Evolutionary conservation across 495 filamentous ascomycete species (phyloP), one percentile per base, ranked within the genome.

Genomic region (Symbiotaphrina buchneri): DNA sequence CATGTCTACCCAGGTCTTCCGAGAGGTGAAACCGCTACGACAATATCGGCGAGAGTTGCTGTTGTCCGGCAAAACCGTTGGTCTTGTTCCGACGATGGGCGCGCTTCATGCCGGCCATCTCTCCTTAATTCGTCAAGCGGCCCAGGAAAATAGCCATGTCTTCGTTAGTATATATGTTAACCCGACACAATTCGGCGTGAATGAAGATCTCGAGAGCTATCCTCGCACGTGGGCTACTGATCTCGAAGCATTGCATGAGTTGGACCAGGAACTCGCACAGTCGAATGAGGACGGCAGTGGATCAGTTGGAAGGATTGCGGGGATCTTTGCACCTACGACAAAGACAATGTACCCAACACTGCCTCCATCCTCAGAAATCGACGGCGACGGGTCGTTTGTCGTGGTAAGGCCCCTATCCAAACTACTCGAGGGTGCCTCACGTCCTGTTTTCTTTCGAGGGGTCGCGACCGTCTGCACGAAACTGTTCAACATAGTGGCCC

Each of bases 391-490:
- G 3, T 84, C 79, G 5, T 97, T 97, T 41, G 79, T 97, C n/a
- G 84, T 68, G 1, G 76, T 95, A 35, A 85, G 79, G 2, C 90
- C 90, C 0, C 51, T 95, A 2, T 67, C 68, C 5, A 67, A 65
- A 30, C 61, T 79, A 27, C 58, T 95, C 3, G 87, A 97, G 52
- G 87, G 87, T 10, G 61, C 63, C 5, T 76, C 71, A 5, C 56
- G 87, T n/a, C 87, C 87, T 3, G 84, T 90, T 10, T 97, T 97
- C 52, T 95, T 97, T 48, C 58, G 90, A 15, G 87, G 87, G 4
- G 87, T 97, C 16, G 85, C 87, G 17, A 95, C 90, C 7, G 75
- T 97, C 7, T 92, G 82, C 53, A 85, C 82, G 73, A 97, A 97
- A 59, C 54, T 97, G 15, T 87, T 97, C 53, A 95, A 94, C 45